phyloP scores from a whole-genome alignment of 768 basidiomycete species.

The Lentinula sp. region DNA sequence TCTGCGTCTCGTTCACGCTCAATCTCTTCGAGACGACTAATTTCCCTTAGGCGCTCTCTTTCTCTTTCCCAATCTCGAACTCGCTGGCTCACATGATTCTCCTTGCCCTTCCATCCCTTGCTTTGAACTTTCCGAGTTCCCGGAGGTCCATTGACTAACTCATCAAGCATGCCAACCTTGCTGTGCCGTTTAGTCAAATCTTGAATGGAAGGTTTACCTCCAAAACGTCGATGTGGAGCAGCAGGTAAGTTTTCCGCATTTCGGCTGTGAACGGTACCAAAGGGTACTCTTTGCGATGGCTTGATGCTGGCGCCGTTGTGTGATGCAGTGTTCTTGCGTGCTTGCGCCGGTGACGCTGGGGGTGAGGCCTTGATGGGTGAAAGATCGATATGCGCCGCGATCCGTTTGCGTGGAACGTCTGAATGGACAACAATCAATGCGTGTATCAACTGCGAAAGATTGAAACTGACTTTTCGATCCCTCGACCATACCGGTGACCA shows the following conservation, averaged over 20 bases:
- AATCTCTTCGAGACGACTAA: constrained; percentile 54
- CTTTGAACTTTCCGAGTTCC: constrained; percentile 2
- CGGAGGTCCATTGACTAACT: constrained; percentile 30
- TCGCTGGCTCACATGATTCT: constrained; percentile 49
- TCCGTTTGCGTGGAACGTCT: constrained; percentile 17
- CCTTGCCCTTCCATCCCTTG: constrained; percentile 20
- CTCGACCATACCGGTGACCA: constrained; percentile 12
- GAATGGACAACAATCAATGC: not conserved
- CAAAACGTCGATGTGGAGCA: not conserved
- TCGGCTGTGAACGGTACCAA: constrained; percentile 18
- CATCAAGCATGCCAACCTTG: constrained; percentile 28
- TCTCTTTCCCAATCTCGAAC: constrained; percentile 77
- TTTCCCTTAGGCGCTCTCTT: constrained; percentile 62
- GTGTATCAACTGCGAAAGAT: not conserved
- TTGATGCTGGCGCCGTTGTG: not conserved
- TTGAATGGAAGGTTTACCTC: constrained; percentile 7
- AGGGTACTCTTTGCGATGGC: constrained; percentile 21
- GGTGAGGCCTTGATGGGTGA: constrained; percentile 53
- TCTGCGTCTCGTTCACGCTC: constrained; percentile 42
- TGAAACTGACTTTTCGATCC: constrained; percentile 25
- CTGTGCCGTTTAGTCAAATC: constrained; percentile 14
- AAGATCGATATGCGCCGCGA: constrained; percentile 31
- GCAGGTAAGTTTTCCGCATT: not conserved
- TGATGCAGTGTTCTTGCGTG: constrained; percentile 11
- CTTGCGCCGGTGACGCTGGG: constrained; percentile 23